A percentile compares a stretch with the other conserved stretches of the same genome.
These are phyloP conservation scores for Amanita inopinata DNA, from an alignment of 768 basidiomycete species.

Conservation along the genomic window DNA sequence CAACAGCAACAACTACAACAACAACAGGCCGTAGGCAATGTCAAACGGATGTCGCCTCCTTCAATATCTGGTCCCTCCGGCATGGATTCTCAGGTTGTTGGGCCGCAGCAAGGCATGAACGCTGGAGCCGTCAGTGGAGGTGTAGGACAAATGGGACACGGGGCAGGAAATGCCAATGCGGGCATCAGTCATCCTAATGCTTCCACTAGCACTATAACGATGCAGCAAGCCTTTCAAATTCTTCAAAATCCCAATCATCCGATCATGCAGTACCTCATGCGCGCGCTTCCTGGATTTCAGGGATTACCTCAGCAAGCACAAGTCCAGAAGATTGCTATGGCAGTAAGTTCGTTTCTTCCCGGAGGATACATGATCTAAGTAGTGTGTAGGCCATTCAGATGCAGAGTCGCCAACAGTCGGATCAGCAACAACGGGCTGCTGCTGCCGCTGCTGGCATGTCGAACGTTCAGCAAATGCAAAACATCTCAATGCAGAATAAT, in stretches of 20 bases:
- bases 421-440: slow-evolving; percentile 18
- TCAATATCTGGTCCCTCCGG: slow-evolving; percentile 10
- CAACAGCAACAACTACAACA: too few species aligned
- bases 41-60: slow-evolving; percentile 35
- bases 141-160: slow-evolving; percentile 2
- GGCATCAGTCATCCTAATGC: slow-evolving; percentile 12
- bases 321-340: slow-evolving; percentile 44
- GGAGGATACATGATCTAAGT: background rate
- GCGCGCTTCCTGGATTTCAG: slow-evolving; percentile 43
- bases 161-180: slow-evolving; percentile 6
- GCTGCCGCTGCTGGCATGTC: slow-evolving; percentile 5
- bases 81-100: background rate
- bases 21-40: slow-evolving; percentile 20
- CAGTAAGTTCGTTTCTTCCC: background rate
- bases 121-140: slow-evolving; percentile 10
- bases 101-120: slow-evolving; percentile 1
- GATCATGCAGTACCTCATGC: slow-evolving; percentile 44
- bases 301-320: slow-evolving; percentile 42
- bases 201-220: too few species aligned
- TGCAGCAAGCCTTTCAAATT: slow-evolving; percentile 36
- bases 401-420: slow-evolving; percentile 15
- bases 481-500: slow-evolving; percentile 14
- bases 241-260: slow-evolving; percentile 49
- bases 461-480: slow-evolving; percentile 10
- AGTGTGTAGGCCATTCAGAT: slow-evolving; percentile 8